These are phyloP conservation scores for Amanita thiersii DNA, from an alignment of 768 basidiomycete species.

Conservation along the genomic window DNA sequence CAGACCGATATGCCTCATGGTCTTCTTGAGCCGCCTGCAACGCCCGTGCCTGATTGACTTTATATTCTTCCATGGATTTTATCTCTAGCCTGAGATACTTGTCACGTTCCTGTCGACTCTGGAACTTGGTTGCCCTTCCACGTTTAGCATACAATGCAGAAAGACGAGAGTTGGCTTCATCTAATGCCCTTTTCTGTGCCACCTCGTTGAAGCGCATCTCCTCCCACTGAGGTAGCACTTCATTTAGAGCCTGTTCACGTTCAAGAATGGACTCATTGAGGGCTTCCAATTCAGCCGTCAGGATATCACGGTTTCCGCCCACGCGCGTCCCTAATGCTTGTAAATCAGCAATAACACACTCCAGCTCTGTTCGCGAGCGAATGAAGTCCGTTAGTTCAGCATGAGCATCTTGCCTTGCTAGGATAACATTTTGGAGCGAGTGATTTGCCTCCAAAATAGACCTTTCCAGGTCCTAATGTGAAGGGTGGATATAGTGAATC, in stretches of 20 bases:
- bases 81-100: slow-evolving; percentile 77
- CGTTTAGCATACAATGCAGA: slow-evolving; percentile 82
- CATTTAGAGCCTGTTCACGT: slow-evolving; percentile 55
- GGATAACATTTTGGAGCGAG: slow-evolving; percentile 55
- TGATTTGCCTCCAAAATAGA: slow-evolving; percentile 65
- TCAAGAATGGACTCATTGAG: slow-evolving; percentile 53
- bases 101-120: slow-evolving; percentile 79
- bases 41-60: slow-evolving; percentile 44
- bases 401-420: slow-evolving; percentile 70
- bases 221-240: slow-evolving; percentile 67
- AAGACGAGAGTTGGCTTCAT: slow-evolving; percentile 65
- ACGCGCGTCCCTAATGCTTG: slow-evolving; percentile 56
- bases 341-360: slow-evolving; percentile 77
- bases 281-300: slow-evolving; percentile 56
- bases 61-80: slow-evolving; percentile 53
- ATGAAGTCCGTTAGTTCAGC: slow-evolving; percentile 83
- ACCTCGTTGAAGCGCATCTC: slow-evolving; percentile 40
- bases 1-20: slow-evolving; percentile 35
- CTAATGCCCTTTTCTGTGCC: slow-evolving; percentile 58
- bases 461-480: slow-evolving; percentile 61
- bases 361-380: slow-evolving; percentile 76
- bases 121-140: slow-evolving; percentile 80
- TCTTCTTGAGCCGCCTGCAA: slow-evolving; percentile 47
- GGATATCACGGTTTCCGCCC: slow-evolving; percentile 51
- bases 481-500: background rate